Base-by-base conservation (phyloP, 345 rosid species). In the Geranium brycei region DNA sequence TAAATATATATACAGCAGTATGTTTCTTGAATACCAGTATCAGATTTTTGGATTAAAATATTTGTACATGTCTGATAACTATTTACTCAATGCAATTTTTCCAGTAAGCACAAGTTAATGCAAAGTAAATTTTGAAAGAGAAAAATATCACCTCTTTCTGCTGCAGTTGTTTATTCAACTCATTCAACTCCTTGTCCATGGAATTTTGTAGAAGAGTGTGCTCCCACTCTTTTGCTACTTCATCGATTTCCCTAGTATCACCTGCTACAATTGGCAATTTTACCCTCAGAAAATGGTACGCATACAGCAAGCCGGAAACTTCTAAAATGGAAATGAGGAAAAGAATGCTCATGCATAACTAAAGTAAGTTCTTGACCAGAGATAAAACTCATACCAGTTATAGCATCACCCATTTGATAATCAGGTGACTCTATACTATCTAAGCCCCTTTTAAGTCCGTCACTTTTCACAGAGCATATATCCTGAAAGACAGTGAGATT, bases 161-260 rank as follows among this genome's bases (percentile, higher is more conserved):
- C 76, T 93, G 96, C 63, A 93, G 72, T 57, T 91, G 92, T 60
- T 82, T 79, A 72, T 93, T 91, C 67, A 93, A 72, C 69, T 93
- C 96, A 64, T 87, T 85, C 78, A 93, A 77, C 81, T 93, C 97
- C 71, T 88, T 85, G 78, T 93, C 97, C 95, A 93, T 76, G 17
- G 91, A 85, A 75, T 85, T 91, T 72, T 88, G 97, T 73, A 88
- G 71, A 64, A 90, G 84, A n/a, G 88, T 80, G 71, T 93, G 97
- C 81, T 93, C 99, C 97, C 99, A 91, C 74, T 91, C 97, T 71
- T 91, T 93, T 17, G 91, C 86, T 62, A 80, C 91, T 81, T 93
- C 97, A 31, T 90, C 97, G 62, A 86, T 75, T 72, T 90, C 96
- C 67, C 78, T 78, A 19, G 91, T 74, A 73, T 90, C 96, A 65